phyloP scores from a whole-genome alignment of 306 rosid species.

The Ochetophila trinervis region DNA sequence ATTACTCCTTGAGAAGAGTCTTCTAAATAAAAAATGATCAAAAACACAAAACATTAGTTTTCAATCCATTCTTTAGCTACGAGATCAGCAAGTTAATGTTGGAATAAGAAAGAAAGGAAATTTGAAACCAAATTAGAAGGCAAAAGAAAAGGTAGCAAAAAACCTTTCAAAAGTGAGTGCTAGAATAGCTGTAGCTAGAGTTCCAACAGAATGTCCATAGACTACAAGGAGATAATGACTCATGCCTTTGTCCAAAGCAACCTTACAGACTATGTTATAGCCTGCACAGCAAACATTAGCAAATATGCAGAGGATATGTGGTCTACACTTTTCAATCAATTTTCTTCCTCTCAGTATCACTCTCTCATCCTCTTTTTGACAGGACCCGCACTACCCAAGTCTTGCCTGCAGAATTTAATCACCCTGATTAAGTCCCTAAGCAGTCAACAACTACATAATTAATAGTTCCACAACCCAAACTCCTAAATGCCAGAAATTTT shows the following conservation, averaged over 20 bases:
- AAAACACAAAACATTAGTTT: too few species aligned
- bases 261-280: not conserved
- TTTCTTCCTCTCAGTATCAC: not conserved
- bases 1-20: not conserved
- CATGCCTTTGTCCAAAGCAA: not conserved
- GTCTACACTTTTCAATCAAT: not conserved
- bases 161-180: constrained; percentile 30
- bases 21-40: too few species aligned
- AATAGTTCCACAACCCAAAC: too few species aligned
- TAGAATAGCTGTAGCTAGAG: not conserved
- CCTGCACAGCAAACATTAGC: not conserved
- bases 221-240: not conserved
- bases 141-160: not conserved
- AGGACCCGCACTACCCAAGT: too few species aligned
- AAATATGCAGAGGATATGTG: not conserved
- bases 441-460: too few species aligned
- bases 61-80: too few species aligned
- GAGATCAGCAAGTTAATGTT: too few species aligned
- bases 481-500: too few species aligned
- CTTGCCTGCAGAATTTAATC: too few species aligned
- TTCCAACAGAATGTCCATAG: not conserved
- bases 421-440: too few species aligned
- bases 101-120: too few species aligned
- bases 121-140: not conserved
- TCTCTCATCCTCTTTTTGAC: not conserved